Evolutionary conservation across 345 rosid species (phyloP).

Genomic region (Trapa incisa): DNA sequence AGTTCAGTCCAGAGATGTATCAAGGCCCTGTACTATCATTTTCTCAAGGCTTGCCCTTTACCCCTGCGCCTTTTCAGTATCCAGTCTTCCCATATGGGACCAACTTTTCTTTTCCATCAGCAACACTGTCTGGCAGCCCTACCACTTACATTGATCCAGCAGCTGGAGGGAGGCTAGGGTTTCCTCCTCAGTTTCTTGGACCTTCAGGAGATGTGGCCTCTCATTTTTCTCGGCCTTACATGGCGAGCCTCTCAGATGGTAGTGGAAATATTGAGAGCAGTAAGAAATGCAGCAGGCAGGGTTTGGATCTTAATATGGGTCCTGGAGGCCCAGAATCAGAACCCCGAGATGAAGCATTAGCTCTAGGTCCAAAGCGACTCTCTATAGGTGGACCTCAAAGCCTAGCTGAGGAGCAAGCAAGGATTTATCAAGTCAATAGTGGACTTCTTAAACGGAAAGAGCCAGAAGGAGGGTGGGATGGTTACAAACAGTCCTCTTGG

Average conservation of each 20-base stretch:
- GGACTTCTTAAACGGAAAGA: too few species aligned
- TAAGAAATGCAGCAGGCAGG: too few species aligned
- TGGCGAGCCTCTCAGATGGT: constrained; percentile 48
- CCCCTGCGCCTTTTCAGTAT: constrained; percentile 57
- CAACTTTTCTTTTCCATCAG: constrained; percentile 46
- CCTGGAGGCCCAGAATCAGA: too few species aligned
- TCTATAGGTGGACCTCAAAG: too few species aligned
- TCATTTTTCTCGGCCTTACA: constrained; percentile 47
- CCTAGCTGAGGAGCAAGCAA: too few species aligned
- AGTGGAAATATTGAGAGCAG: constrained; percentile 26
- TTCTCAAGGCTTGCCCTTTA: constrained; percentile 62
- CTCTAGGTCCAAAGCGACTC: too few species aligned
- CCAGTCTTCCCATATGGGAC: constrained; percentile 50
- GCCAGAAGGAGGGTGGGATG: too few species aligned
- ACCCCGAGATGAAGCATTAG: too few species aligned
- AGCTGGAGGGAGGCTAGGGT: constrained; percentile 46
- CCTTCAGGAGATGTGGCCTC: constrained; percentile 42
- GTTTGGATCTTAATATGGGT: too few species aligned
- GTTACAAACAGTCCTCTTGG: not conserved
- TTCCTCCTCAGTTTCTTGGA: constrained; percentile 53
- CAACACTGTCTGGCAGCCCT: constrained; percentile 53
- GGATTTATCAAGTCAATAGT: too few species aligned
- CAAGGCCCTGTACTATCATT: constrained; percentile 61
- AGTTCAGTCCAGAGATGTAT: constrained; percentile 45
- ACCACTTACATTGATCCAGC: constrained; percentile 59